phyloP scores from a whole-genome alignment of 768 basidiomycete genomes.

The Floccularia luteovirens region DNA sequence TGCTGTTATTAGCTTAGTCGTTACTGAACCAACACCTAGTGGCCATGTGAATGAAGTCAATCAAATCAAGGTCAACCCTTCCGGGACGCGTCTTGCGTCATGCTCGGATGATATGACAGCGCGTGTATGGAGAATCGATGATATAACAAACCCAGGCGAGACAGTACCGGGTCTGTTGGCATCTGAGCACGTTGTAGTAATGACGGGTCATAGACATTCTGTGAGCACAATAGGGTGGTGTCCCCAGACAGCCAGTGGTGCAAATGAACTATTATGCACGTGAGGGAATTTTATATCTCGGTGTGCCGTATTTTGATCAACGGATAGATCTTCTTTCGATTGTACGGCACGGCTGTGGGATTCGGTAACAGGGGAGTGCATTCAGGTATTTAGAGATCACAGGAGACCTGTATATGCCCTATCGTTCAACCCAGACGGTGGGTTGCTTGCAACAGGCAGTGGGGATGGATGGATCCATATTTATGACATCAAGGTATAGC shows the following conservation, averaged over 20 bases:
- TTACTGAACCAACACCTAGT: conserved; percentile 23
- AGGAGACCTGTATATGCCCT: conserved; percentile 65
- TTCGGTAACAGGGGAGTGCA: conserved; percentile 65
- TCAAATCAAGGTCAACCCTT: conserved; percentile 62
- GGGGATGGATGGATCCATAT: conserved; percentile 74
- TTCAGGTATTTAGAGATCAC: conserved; percentile 67
- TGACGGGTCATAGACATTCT: conserved; percentile 59
- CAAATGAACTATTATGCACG: conserved; percentile 67
- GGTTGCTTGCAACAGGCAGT: conserved; percentile 67
- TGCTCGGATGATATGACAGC: conserved; percentile 80
- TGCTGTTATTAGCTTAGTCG: neutral
- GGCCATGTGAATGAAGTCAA: conserved; percentile 77
- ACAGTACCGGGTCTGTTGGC: conserved; percentile 32
- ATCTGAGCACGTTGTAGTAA: conserved; percentile 29
- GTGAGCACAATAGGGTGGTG: conserved; percentile 70
- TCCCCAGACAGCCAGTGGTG: conserved; percentile 35
- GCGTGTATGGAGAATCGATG: conserved; percentile 66
- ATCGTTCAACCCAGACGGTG: conserved; percentile 68
- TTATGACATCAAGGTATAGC: conserved; percentile 57
- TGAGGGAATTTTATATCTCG: conserved; percentile 23
- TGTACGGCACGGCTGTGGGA: conserved; percentile 80
- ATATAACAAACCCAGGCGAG: conserved; percentile 26
- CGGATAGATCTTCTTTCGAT: conserved; percentile 69
- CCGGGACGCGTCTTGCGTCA: conserved; percentile 63
- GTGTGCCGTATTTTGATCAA: conserved; percentile 2